phyloP scores from a whole-genome alignment of 2,329 filamentous ascomycete species.

The Phialemoniopsis sp. region DNA sequence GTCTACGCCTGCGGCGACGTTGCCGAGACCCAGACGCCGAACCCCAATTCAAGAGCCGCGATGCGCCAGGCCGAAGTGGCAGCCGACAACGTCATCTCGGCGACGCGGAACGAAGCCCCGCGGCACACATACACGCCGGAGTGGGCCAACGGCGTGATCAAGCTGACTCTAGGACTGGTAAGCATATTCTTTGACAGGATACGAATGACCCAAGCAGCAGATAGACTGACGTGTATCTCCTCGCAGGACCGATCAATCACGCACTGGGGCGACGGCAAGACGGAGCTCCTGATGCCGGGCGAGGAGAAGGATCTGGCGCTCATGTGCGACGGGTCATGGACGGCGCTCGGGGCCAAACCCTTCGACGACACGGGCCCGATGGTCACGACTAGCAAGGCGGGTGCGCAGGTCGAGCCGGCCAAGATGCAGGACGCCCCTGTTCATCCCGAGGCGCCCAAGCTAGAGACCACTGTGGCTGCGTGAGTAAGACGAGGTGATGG shows the following conservation, averaged over 20 bases:
- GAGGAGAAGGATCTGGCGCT: slow-evolving; percentile 39
- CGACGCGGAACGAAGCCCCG: slow-evolving; percentile 33
- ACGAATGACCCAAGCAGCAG: too few relatives aligned
- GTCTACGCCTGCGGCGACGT: slow-evolving; percentile 65
- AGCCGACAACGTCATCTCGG: slow-evolving; percentile 48
- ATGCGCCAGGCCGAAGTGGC: slow-evolving; percentile 48
- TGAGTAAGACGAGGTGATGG: too few relatives aligned
- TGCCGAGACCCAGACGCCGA: slow-evolving; percentile 42
- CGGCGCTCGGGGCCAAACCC: slow-evolving; percentile 35
- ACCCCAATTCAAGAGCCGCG: slow-evolving; percentile 52
- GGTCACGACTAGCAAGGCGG: too few relatives aligned
- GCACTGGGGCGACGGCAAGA: slow-evolving; percentile 35
- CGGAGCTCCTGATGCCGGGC: slow-evolving; percentile 33
- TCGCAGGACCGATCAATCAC: slow-evolving; percentile 37
- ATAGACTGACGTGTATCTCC: neutral
- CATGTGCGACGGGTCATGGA: slow-evolving; percentile 38
- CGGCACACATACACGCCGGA: slow-evolving; percentile 32
- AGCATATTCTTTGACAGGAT: slow-evolving; percentile 1
- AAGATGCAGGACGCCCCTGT: too few relatives aligned
- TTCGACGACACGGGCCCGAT: slow-evolving; percentile 29
- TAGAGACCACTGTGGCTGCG: too few relatives aligned
- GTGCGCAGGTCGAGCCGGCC: neutral
- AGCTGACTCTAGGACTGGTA: slow-evolving; percentile 50
- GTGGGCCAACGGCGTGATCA: slow-evolving; percentile 46
- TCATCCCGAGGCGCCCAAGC: too few relatives aligned